Evolutionary conservation across 176 grass and related monocot genomes (phyloP), one percentile per base, ranked within the genome.

Genomic region (Tuctoria greenei): DNA sequence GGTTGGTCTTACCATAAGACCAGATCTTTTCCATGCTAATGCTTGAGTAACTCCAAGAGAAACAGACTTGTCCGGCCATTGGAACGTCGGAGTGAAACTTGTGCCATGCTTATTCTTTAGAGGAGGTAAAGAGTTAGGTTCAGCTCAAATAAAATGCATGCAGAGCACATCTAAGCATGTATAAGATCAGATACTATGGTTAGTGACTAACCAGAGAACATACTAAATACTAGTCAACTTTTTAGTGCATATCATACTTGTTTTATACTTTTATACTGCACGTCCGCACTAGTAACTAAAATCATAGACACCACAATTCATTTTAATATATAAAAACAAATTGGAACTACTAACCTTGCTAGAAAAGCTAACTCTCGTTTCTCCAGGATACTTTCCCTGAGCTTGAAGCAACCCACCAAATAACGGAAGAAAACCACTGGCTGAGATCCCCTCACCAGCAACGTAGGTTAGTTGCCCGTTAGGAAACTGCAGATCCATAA

Each of bases 401-500:
- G 91, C 91, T 75, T 98, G 95, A 88, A 98, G 84, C 64, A 98
- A 73, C 44, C 94, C 91, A 65, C 91, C 88, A 72, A 91, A 82
- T 52, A 94, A 80, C 6, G 91, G 89, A 83, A 94, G 63, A 77
- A 98, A 98, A 72, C 84, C 86, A 84, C 82, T 94, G 41, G 86
- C 88, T 2, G 91, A 88, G 61, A 98, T 83, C 7, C 95, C 95
- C 78, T 98, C 95, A 34, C 95, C 91, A 78, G 91, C 89, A 61
- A 90, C 89, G 42, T 98, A 98, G 4, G 91, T 98, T 31, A 98
- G 64, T 60, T 98, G 95, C 72, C 95, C 95, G 78, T 94, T 98
- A 47, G 95, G 95, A 73, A 92, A 98, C 73, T 98, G 95, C 77
- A 98, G 43, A 81, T 98, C 95, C 95, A 98, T 84, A 40, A 92